phyloP scores from a whole-genome alignment of 2,329 filamentous ascomycete species.

The Ascochyta pisi region DNA sequence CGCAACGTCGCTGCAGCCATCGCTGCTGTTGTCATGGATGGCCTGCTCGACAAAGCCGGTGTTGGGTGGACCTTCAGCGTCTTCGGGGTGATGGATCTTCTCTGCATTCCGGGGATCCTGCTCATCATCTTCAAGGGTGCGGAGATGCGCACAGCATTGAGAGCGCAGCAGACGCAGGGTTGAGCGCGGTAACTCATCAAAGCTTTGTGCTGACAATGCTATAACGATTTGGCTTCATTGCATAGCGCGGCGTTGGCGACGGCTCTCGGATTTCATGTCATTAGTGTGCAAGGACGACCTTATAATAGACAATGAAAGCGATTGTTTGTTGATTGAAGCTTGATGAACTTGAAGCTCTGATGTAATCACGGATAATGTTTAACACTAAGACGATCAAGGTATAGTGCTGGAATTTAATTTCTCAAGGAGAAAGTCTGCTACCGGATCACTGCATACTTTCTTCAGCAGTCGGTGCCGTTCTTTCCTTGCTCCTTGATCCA shows the following conservation, averaged over 20 bases:
- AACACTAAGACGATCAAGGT: no score
- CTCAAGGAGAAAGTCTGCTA: no score
- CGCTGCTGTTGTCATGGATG: constrained; percentile 47
- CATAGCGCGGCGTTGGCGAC: constrained; percentile 14
- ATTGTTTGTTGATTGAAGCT: neutral
- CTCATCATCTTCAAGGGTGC: constrained; percentile 31
- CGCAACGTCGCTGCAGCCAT: constrained; percentile 52
- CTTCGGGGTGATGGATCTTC: constrained; percentile 43
- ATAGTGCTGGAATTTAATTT: no score
- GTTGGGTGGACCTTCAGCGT: constrained; percentile 53
- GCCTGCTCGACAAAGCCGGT: constrained; percentile 46
- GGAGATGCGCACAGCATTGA: constrained; percentile 32
- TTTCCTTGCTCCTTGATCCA: constrained; percentile 36
- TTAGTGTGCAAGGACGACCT: neutral
- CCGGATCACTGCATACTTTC: no score
- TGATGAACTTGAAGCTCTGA: neutral
- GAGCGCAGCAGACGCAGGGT: constrained; percentile 20
- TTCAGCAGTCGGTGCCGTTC: constrained; percentile 5
- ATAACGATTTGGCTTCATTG: neutral
- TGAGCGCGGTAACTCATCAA: constrained; percentile 1
- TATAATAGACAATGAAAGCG: neutral
- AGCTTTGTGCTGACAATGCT: neutral
- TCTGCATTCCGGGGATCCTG: constrained; percentile 34
- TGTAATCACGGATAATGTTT: no score
- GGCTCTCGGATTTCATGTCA: neutral